These are phyloP conservation scores for Neopestalotiopsis sp. DNA, from an alignment of 2,329 filamentous ascomycete species.

Conservation along the genomic window DNA sequence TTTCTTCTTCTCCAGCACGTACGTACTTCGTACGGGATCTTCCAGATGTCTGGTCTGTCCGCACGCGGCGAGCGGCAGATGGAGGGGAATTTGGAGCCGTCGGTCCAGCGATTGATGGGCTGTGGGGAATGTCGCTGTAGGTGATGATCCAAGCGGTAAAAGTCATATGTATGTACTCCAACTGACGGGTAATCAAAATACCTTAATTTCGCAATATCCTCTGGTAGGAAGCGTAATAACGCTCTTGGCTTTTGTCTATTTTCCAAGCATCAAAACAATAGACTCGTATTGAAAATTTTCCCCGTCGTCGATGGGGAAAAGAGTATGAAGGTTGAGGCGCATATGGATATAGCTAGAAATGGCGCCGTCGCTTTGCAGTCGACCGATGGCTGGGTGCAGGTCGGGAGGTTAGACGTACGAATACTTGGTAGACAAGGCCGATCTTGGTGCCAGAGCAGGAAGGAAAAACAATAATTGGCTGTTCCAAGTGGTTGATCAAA, in stretches of 20 bases:
- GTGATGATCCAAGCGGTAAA: neutral
- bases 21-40: neutral
- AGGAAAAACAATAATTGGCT: neutral
- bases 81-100: slow-evolving; percentile 15
- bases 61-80: neutral
- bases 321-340: too few relatives aligned
- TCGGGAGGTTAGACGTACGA: neutral
- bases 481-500: neutral
- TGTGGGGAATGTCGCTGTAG: neutral
- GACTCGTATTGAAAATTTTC: too few relatives aligned
- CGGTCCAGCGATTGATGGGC: slow-evolving; percentile 1
- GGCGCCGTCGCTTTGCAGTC: too few relatives aligned
- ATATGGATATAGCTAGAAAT: too few relatives aligned
- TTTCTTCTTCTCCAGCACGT: neutral
- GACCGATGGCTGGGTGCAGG: too few relatives aligned
- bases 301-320: too few relatives aligned
- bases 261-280: too few relatives aligned
- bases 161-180: neutral
- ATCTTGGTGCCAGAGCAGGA: neutral
- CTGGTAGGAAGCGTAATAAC: too few relatives aligned
- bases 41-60: neutral
- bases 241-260: too few relatives aligned
- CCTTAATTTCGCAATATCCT: too few relatives aligned
- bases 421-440: neutral
- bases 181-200: too few relatives aligned